Evolutionary conservation across 1,284 basidiomycete genomes (phyloP), one percentile per base, ranked within the genome.

Genomic region (Fomitopsis palustris): DNA sequence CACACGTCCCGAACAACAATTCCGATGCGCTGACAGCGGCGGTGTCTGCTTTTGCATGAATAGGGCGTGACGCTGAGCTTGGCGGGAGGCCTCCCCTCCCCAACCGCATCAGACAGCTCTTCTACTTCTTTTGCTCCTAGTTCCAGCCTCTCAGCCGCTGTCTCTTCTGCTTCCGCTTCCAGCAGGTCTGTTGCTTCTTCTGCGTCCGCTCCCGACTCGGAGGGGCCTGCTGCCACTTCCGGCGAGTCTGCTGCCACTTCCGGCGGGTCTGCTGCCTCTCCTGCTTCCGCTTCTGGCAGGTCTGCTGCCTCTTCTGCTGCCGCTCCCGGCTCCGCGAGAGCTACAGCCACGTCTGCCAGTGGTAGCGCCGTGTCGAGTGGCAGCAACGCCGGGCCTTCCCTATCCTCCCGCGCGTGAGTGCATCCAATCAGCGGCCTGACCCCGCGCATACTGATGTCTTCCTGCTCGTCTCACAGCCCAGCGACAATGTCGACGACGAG

Each of bases 11-110:
- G n/a, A 10, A 33, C 7, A 29, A 25, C 1, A 14, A 14, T 16
- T 27, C 1, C 1, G 3, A 17, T 4, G 19, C 6, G 33, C 35
- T 57, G 55, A 49, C n/a, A n/a, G n/a, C 29, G 2, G 19, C n/a
- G n/a, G 21, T 17, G 16, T 23, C n/a, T n/a, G 4, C 23, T 58
- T 79, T 84, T 9, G 83, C 79, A 69, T 84, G 58, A n/a, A 77
- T 72, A 4, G 56, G 61, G 43, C 16, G 58, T 38, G 37, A 53
- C 54, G 57, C 57, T 35, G 31, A 52, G 31, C 25, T 29, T 52
- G 49, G 35, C 31, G n/a, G 49, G 49, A 14, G 12, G 10, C 31
- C 29, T 37, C 17, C 8, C 29, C 31, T n/a, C 33, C n/a, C 5
- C 25, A 23, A 47, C 49, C 3, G 29, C 49, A 10, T 29, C 49